Conservation (phyloP, 345 rosid genomes). For the Citrus sinensis region DVS_A1.0 CM039163.1:27448501-27449000, state of each 20-base stretch:
- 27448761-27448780: background rate
- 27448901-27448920: background rate
- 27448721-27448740: background rate
- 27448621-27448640: background rate
- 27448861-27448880: background rate
- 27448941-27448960: background rate
- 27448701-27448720: too few species aligned
- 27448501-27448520: background rate
- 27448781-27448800: background rate
- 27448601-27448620: background rate
- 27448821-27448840: background rate
- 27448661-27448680: background rate
- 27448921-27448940: background rate
- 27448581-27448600: background rate
- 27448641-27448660: background rate
- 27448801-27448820: background rate
- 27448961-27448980: background rate
- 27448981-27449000: background rate
- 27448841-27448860: background rate
- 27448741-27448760: background rate
- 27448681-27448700: background rate
- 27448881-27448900: background rate
- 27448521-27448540: background rate
- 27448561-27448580: background rate
- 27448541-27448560: background rate